Evolutionary conservation across 2,329 filamentous ascomycete genomes (phyloP).

Genomic region (Teratosphaeria zuluensis): DNA sequence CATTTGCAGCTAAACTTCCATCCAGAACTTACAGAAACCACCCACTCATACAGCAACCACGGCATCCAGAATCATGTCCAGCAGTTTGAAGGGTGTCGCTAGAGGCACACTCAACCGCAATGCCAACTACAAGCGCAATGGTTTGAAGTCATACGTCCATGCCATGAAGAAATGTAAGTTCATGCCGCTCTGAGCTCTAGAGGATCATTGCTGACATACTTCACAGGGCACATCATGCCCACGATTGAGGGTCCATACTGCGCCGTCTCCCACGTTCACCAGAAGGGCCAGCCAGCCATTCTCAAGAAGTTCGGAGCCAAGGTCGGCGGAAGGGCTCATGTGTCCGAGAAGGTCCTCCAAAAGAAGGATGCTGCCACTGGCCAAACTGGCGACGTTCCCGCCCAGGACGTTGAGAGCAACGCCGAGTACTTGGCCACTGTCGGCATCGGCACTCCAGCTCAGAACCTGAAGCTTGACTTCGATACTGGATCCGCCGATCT

Average conservation of each 20-base stretch:
- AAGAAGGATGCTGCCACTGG: conserved; percentile 26
- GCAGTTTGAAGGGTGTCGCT: conserved; percentile 4
- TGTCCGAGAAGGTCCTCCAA: conserved; percentile 40
- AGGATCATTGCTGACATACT: not conserved
- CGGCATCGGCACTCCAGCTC: conserved; percentile 54
- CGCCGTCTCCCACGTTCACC: conserved; percentile 38
- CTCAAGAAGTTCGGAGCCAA: conserved; percentile 32
- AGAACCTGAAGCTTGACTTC: conserved; percentile 53
- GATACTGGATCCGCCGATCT: conserved; percentile 63
- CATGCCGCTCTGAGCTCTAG: not conserved
- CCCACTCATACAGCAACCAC: not conserved
- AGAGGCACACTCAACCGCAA: conserved; percentile 20
- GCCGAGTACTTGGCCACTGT: conserved; percentile 55
- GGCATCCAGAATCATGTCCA: not conserved
- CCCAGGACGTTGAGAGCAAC: conserved; percentile 58
- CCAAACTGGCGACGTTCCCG: conserved; percentile 20
- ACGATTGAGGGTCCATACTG: conserved; percentile 55
- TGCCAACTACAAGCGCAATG: conserved; percentile 19
- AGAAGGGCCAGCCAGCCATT: conserved; percentile 34
- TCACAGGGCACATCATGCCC: conserved; percentile 45
- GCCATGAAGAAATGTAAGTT: conserved; percentile 15
- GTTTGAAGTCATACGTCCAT: conserved; percentile 22
- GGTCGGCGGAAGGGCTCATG: conserved; percentile 40
- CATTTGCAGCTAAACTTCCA: not conserved
- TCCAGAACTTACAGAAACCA: not conserved